Evolutionary conservation across 2,329 filamentous ascomycete genomes (phyloP), one percentile per base, ranked within the genome.

Genomic region (Phialophora macrospora): DNA sequence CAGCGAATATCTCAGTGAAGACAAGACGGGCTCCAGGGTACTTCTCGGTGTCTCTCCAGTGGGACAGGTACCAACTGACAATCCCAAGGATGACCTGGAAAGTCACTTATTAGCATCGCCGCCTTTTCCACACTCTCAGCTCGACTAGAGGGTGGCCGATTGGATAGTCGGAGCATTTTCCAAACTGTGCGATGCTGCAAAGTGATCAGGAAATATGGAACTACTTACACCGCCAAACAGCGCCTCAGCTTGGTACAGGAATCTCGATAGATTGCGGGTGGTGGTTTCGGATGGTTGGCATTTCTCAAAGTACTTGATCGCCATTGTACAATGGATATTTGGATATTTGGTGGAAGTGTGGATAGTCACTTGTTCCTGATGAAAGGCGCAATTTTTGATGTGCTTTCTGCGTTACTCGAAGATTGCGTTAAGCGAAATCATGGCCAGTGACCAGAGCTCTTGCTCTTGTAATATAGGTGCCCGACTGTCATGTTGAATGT

Each of bases 11-110:
- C 14, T 62, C 60, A 5, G 64, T 66, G 55, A 57, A 66, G 49
- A 62, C 49, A 9, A 66, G 64, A 32, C 64, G 64, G 17, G 58
- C 64, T 14, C 46, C 38, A 6, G 64, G 64, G n/a, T 66, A 66
- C 12, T 59, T 48, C 28, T 49, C 59, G 7, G 60, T 62, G 32
- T 66, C 64, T 14, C 56, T 22, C 44, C 61, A 63, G 12, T 66
- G 54, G 9, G 60, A n/a, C 17, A 66, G 60, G 55, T 55, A 63
- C 64, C 64, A 66, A 12, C 38, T 49, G 14, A 41, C 34, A 17
- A 41, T 41, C 17, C 34, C 34, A 41, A 41, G 34, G 34, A 41
- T 41, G 14, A 41, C 34, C 34, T 41, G 5, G 12, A 17, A 17
- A 41, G 4, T 41, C 34, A 17, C 1, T 5, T 14, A 41, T 41